Evolutionary conservation across 371 early-diverging fungal genomes (phyloP).

Genomic region (Syncephalastrum monosporum): DNA sequence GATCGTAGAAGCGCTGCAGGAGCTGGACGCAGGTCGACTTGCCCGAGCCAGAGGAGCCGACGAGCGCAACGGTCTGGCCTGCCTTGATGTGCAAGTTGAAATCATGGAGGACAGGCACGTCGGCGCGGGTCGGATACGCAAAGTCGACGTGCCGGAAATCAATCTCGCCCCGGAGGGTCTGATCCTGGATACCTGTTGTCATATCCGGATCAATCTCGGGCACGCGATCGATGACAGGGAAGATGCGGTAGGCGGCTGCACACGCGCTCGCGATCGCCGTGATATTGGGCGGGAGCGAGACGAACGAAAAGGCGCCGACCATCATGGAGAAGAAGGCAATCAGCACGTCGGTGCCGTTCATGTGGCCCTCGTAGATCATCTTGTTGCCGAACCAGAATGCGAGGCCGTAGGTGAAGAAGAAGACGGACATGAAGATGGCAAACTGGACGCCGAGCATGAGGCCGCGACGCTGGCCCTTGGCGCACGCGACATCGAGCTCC

Average conservation of each 20-base stretch:
- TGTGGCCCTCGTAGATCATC: slow-evolving; percentile 32
- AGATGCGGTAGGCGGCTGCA: slow-evolving; percentile 70
- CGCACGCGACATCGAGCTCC: slow-evolving; percentile 44
- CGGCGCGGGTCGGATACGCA: slow-evolving; percentile 70
- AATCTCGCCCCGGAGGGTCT: slow-evolving; percentile 52
- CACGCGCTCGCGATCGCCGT: slow-evolving; percentile 56
- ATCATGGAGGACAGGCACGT: slow-evolving; percentile 67
- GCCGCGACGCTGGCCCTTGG: slow-evolving; percentile 43
- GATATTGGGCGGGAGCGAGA: slow-evolving; percentile 52
- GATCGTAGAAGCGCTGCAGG: slow-evolving; percentile 89
- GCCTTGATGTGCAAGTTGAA: slow-evolving; percentile 67
- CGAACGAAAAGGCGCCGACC: slow-evolving; percentile 39
- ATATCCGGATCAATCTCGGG: slow-evolving; percentile 69
- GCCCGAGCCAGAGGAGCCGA: slow-evolving; percentile 83
- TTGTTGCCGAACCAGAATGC: slow-evolving; percentile 70
- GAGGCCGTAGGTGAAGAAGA: slow-evolving; percentile 59
- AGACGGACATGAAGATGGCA: slow-evolving; percentile 50
- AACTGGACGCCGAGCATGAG: slow-evolving; percentile 41
- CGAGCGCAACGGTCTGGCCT: slow-evolving; percentile 81
- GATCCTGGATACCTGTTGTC: slow-evolving; percentile 46
- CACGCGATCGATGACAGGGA: slow-evolving; percentile 61
- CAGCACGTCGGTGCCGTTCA: slow-evolving; percentile 12
- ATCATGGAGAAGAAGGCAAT: slow-evolving; percentile 65
- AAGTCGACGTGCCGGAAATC: slow-evolving; percentile 64
- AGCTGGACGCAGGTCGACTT: slow-evolving; percentile 82